Conservation (phyloP, 2,329 filamentous ascomycete species). For the Penicillium italicum region DNA sequence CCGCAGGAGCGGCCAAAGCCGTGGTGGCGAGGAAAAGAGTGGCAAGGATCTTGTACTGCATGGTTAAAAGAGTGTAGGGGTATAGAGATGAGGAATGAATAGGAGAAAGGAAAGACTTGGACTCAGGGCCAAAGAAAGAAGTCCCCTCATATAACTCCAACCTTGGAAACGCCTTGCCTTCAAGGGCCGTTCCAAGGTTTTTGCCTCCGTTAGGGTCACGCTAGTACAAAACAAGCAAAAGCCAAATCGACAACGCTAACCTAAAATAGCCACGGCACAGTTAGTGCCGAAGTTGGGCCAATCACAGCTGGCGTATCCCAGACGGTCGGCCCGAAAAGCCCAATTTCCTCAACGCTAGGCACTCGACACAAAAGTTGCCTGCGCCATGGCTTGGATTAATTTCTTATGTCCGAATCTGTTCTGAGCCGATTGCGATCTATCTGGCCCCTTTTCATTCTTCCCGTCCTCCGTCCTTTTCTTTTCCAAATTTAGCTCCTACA, state of each 20-base stretch:
- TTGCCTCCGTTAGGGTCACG: background rate
- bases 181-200: background rate
- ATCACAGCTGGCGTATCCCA: background rate
- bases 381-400: background rate
- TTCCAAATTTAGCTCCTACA: background rate
- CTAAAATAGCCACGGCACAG: background rate
- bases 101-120: too few relatives aligned
- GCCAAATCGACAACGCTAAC: background rate
- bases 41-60: slow-evolving; percentile 27
- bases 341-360: background rate
- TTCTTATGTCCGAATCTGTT: background rate
- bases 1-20: slow-evolving; percentile 18
- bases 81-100: background rate
- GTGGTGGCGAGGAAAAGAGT: slow-evolving; percentile 23
- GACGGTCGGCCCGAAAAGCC: background rate
- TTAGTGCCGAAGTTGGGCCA: background rate
- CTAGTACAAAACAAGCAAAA: background rate
- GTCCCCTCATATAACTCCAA: too few relatives aligned
- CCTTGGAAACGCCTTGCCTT: background rate
- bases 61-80: slow-evolving; percentile 9
- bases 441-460: background rate
- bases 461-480: slow-evolving; percentile 1
- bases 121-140: too few relatives aligned
- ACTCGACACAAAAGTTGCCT: background rate
- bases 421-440: background rate